These are phyloP conservation scores for Agrostemma githago DNA, from an alignment of 148 eudicot genomes.

Conservation along the genomic window DNA sequence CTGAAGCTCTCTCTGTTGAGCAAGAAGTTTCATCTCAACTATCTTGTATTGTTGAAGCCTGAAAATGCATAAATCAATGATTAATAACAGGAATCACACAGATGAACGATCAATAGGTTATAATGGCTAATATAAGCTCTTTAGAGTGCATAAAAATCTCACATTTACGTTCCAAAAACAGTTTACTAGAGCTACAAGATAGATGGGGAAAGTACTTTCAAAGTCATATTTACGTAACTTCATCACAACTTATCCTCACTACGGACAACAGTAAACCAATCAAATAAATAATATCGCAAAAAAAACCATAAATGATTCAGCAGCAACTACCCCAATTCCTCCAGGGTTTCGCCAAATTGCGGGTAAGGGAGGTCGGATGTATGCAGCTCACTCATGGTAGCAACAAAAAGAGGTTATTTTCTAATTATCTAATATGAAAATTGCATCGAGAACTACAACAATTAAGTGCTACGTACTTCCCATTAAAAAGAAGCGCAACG, in stretches of 20 bases:
- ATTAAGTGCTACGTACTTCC: too few relatives aligned
- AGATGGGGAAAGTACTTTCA: not conserved
- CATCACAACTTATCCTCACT: not conserved
- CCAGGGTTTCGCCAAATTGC: too few relatives aligned
- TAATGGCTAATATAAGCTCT: not conserved
- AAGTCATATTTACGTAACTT: not conserved
- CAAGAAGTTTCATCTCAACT: constrained; percentile 85
- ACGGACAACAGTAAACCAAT: not conserved
- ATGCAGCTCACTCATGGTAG: too few relatives aligned
- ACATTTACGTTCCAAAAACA: not conserved
- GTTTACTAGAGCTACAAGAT: not conserved
- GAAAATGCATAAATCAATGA: constrained; percentile 15
- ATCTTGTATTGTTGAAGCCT: constrained; percentile 83
- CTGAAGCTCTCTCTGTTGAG: constrained; percentile 91
- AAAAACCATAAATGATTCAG: not conserved
- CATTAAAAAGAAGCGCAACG: too few relatives aligned
- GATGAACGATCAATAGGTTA: not conserved
- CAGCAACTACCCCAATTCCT: too few relatives aligned
- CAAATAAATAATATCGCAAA: not conserved
- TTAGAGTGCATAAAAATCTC: not conserved
- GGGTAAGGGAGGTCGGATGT: too few relatives aligned
- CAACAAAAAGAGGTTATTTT: too few relatives aligned
- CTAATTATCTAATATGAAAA: too few relatives aligned
- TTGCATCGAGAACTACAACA: too few relatives aligned
- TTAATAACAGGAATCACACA: not conserved